Evolutionary conservation across 140 eudicot genomes (phyloP).

Genomic region (Erigeron philadelphicus): DNA sequence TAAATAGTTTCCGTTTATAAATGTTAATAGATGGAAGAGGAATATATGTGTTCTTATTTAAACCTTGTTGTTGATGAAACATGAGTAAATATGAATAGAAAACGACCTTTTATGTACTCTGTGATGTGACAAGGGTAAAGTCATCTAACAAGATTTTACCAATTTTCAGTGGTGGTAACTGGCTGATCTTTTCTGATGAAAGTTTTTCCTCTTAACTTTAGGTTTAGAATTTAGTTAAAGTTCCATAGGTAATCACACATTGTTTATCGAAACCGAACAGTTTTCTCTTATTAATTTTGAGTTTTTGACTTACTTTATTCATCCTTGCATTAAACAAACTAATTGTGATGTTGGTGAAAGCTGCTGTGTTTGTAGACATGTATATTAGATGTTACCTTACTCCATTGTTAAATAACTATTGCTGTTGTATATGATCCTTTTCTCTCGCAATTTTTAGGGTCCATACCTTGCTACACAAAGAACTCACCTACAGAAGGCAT

Average conservation of each 20-base stretch:
- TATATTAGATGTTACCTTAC: not conserved
- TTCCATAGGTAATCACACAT: not conserved
- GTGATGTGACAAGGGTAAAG: not conserved
- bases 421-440: constrained; percentile 15
- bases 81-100: not conserved
- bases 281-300: not conserved
- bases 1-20: not conserved
- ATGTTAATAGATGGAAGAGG: not conserved
- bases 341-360: not conserved
- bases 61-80: not conserved
- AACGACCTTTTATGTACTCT: not conserved
- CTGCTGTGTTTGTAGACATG: not conserved
- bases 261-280: not conserved
- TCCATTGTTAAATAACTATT: not conserved
- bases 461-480: constrained; percentile 46
- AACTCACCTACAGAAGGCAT: constrained; percentile 58
- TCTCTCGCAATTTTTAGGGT: constrained; percentile 39
- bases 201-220: not conserved
- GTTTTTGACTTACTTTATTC: no score
- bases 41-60: constrained; percentile 1
- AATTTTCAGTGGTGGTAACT: not conserved
- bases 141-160: not conserved
- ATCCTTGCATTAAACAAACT: no score
- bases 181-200: not conserved
- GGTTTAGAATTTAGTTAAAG: not conserved